phyloP scores from a whole-genome alignment of 768 basidiomycete species.

The Tylopilus subfusipes region DNA sequence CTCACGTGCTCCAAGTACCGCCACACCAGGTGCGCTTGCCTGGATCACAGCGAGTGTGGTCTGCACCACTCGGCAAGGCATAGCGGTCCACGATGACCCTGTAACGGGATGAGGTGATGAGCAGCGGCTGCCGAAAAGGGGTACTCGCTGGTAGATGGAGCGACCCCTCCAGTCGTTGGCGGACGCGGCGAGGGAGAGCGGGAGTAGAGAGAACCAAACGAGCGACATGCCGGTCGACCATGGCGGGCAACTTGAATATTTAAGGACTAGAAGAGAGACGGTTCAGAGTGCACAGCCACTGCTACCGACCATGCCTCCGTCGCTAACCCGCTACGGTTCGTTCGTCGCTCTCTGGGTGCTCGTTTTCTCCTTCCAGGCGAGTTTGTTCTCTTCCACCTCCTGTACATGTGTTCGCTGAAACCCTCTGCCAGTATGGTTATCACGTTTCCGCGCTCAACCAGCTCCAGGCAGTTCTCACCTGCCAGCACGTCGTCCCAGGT shows the following conservation, averaged over 20 bases:
- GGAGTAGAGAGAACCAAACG: background rate
- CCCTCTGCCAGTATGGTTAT: constrained; percentile 68
- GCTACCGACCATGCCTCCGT: constrained; percentile 8
- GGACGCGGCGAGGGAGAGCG: constrained; percentile 7
- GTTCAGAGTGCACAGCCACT: background rate
- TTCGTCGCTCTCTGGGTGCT: constrained; percentile 66
- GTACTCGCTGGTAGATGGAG: constrained; percentile 15
- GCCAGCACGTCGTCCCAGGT: constrained; percentile 37
- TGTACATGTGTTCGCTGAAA: background rate
- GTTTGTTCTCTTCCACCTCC: background rate
- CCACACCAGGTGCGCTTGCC: constrained; percentile 17
- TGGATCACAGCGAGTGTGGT: constrained; percentile 7
- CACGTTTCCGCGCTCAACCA: constrained; percentile 92
- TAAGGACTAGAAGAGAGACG: background rate
- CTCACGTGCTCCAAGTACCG: constrained; percentile 15
- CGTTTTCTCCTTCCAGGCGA: constrained; percentile 52
- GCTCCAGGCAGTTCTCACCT: constrained; percentile 75
- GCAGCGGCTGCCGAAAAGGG: no score
- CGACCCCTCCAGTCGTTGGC: constrained; percentile 15
- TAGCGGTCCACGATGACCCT: constrained; percentile 15
- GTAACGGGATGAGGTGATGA: background rate
- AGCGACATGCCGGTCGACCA: background rate
- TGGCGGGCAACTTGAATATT: background rate
- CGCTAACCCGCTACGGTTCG: constrained; percentile 64
- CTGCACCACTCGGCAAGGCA: constrained; percentile 9